Percentiles rank a stretch among this genome's conserved stretches.
phyloP scores from a whole-genome alignment of 2,329 filamentous ascomycete species.

The Didymella pinodella region DNA sequence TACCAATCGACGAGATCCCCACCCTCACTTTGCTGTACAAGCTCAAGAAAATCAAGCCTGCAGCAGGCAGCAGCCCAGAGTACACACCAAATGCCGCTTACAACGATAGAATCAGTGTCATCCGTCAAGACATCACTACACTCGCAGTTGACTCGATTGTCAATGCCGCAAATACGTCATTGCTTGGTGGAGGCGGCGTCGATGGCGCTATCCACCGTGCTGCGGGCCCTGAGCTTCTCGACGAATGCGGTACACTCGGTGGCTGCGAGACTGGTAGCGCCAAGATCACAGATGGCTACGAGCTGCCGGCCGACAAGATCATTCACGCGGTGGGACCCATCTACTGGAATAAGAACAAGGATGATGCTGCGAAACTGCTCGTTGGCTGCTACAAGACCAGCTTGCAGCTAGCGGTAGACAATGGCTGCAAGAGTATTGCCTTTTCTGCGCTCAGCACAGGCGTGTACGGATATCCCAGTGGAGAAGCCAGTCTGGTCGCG shows the following conservation, averaged over 20 bases:
- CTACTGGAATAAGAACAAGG: conserved; percentile 61
- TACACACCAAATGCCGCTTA: conserved; percentile 31
- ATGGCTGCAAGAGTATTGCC: conserved; percentile 74
- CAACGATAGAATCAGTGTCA: conserved; percentile 75
- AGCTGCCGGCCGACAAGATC: conserved; percentile 77
- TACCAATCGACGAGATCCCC: conserved; percentile 63
- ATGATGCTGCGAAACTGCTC: conserved; percentile 55
- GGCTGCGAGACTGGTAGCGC: conserved; percentile 81
- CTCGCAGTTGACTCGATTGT: conserved; percentile 84
- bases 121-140: conserved; percentile 81
- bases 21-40: conserved; percentile 73
- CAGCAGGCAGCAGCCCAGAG: conserved; percentile 20
- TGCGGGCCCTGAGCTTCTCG: conserved; percentile 72
- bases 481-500: conserved; percentile 75
- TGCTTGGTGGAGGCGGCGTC: conserved; percentile 90
- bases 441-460: conserved; percentile 90
- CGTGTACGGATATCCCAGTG: conserved; percentile 84
- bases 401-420: conserved; percentile 74
- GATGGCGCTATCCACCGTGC: conserved; percentile 78
- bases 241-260: conserved; percentile 74
- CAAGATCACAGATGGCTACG: conserved; percentile 82
- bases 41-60: conserved; percentile 57
- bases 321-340: conserved; percentile 93
- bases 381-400: conserved; percentile 73
- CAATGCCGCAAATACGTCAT: conserved; percentile 83